phyloP scores from a whole-genome alignment of 2,329 filamentous ascomycete species.

The Penicillium concentricum region DNA sequence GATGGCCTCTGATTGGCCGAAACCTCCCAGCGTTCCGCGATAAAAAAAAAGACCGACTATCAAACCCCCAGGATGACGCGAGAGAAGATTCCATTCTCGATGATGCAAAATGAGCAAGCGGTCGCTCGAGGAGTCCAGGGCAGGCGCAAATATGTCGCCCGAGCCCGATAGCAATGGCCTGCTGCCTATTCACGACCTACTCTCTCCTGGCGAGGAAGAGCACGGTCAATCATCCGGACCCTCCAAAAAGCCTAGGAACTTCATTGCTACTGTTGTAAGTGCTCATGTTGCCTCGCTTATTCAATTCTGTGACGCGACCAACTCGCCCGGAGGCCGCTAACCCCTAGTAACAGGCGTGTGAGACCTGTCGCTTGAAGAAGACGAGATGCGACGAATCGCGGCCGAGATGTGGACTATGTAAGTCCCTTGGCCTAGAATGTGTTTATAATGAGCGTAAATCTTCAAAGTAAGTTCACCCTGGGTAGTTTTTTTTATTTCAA shows the following conservation, averaged over 20 bases:
- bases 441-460: slow-evolving; percentile 54
- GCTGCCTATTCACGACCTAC: slow-evolving; percentile 35
- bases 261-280: slow-evolving; percentile 41
- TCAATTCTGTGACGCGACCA: background rate
- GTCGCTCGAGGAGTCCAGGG: slow-evolving; percentile 33
- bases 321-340: background rate
- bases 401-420: slow-evolving; percentile 54
- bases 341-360: slow-evolving; percentile 47
- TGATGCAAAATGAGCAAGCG: slow-evolving; percentile 42
- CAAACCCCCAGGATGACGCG: background rate
- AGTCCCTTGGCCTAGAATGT: slow-evolving; percentile 50
- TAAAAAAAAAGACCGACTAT: slow-evolving; percentile 9
- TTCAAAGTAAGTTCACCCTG: slow-evolving; percentile 45
- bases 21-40: background rate
- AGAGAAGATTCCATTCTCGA: slow-evolving; percentile 9
- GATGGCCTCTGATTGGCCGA: slow-evolving; percentile 11
- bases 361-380: slow-evolving; percentile 55
- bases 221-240: slow-evolving; percentile 22
- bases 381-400: slow-evolving; percentile 56
- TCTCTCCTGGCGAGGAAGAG: slow-evolving; percentile 36
- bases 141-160: slow-evolving; percentile 18
- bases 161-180: slow-evolving; percentile 29
- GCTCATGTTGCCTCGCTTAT: background rate
- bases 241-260: slow-evolving; percentile 38
- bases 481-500: background rate